phyloP scores from a whole-genome alignment of 176 grass and related monocot genomes.

The Bolboschoenus planiculmis region DNA sequence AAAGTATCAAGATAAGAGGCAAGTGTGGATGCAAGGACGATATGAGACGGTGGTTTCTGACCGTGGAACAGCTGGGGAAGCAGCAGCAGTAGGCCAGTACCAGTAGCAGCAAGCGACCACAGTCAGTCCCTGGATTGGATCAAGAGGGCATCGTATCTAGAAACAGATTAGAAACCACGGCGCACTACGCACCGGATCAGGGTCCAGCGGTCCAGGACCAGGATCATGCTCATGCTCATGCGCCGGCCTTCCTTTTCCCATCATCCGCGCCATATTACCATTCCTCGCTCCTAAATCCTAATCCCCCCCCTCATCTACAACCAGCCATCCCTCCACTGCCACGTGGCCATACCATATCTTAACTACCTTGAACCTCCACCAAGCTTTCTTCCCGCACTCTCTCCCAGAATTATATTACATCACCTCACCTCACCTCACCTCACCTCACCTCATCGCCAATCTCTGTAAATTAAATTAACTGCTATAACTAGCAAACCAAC shows the following conservation, averaged over 20 bases:
- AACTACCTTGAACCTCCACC: slow-evolving; percentile 49
- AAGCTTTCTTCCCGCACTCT: slow-evolving; percentile 52
- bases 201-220: too few species aligned
- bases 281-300: slow-evolving; percentile 33
- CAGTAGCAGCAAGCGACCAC: background rate
- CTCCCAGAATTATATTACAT: slow-evolving; percentile 15
- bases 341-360: slow-evolving; percentile 75
- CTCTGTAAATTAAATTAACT: too few species aligned
- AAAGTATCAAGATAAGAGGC: background rate
- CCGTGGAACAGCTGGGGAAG: background rate
- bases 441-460: background rate
- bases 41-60: background rate
- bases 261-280: background rate
- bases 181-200: slow-evolving; percentile 12
- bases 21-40: background rate
- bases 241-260: slow-evolving; percentile 1
- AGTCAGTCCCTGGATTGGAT: slow-evolving; percentile 1
- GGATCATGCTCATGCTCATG: slow-evolving; percentile 18
- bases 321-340: slow-evolving; percentile 50
- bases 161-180: slow-evolving; percentile 27
- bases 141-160: background rate
- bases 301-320: slow-evolving; percentile 64
- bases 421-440: background rate
- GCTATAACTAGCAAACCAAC: background rate
- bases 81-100: background rate